A percentile compares a stretch with the other conserved stretches of the same genome.
Conservation (phyloP, 2,329 filamentous ascomycete species). For the Aspergillus sp. region DNA sequence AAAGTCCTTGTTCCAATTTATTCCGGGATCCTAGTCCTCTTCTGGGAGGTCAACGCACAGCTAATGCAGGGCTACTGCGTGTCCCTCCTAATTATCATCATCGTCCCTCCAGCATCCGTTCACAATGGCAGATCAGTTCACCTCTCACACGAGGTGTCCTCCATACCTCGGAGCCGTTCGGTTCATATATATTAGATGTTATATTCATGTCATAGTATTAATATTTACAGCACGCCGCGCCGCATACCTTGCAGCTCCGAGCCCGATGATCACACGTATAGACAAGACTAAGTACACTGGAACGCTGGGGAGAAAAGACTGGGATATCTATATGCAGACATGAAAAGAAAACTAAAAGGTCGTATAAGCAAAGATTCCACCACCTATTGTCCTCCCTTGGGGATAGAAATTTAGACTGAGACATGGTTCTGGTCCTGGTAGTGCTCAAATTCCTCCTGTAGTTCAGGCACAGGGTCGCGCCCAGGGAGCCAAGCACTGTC, state of each 20-base stretch:
- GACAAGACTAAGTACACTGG: background rate
- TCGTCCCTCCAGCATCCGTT: background rate
- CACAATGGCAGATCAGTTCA: background rate
- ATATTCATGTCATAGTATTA: background rate
- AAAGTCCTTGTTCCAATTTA: background rate
- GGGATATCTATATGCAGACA: constrained; percentile 9
- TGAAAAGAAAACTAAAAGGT: background rate
- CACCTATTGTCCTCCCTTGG: background rate
- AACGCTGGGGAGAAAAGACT: background rate
- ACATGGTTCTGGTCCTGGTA: constrained; percentile 17
- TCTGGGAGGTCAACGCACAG: background rate
- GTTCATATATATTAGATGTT: background rate
- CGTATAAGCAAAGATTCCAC: constrained; percentile 2
- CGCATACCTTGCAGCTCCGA: too few species aligned
- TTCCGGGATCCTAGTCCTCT: background rate
- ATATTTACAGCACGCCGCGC: background rate
- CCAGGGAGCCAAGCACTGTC: constrained; percentile 46
- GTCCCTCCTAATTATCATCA: background rate
- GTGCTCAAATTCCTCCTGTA: constrained; percentile 17
- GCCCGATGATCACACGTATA: background rate
- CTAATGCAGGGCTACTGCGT: constrained; percentile 11
- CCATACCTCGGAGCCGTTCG: too few species aligned
- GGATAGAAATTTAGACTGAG: constrained; percentile 3
- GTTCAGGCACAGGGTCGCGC: constrained; percentile 18
- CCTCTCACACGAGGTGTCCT: background rate